Evolutionary conservation across 148 eudicot species (phyloP), one percentile per base, ranked within the genome.

Genomic region (Silene uniflora): DNA sequence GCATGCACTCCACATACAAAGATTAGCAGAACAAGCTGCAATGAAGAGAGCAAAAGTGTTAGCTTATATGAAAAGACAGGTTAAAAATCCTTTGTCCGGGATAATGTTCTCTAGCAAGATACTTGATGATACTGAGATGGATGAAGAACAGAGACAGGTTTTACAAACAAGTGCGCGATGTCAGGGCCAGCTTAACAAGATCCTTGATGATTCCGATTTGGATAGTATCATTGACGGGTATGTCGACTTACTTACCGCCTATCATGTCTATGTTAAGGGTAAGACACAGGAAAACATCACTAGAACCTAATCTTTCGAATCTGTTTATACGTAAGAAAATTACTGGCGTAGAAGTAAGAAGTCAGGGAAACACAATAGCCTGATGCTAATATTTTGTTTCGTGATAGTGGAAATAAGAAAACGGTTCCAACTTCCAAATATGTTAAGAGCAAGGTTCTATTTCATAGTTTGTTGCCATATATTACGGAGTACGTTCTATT

Each of bases 171-270:
- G 96, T 75, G 81, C 83, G 16, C 91, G 81, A 58, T 94, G 98
- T 83, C 98, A 94, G 74, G 83, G 84, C 58, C 98, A 94, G 87
- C 87, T 94, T 71, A 88, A 88, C 73, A 91, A 85, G 82, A 75
- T 94, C 79, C 89, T 94, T 62, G 96, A 91, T 55, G 98, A 91
- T 80, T 86, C 90, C 0, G 98, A 94, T 78, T 90, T 91, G 73
- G 98, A 91, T 81, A 72, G 81, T 75, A 91, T 94, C 67, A 89
- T 89, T 39, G 97, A 94, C 11, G 98, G 97, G 98, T 94, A 91
- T 65, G 82, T 75, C n/a, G 13, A 55, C 44, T 21, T 19, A 3
- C 19, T 46, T 42, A 9, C 18, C 9, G 11, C 7, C 25, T 61
- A 11, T 61, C 44, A 39, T 35, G 42, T 35, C 42, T 35, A 35